Evolutionary conservation across 108 stramenopile genomes (phyloP).

Genomic region (Skeletonema tropicum): DNA sequence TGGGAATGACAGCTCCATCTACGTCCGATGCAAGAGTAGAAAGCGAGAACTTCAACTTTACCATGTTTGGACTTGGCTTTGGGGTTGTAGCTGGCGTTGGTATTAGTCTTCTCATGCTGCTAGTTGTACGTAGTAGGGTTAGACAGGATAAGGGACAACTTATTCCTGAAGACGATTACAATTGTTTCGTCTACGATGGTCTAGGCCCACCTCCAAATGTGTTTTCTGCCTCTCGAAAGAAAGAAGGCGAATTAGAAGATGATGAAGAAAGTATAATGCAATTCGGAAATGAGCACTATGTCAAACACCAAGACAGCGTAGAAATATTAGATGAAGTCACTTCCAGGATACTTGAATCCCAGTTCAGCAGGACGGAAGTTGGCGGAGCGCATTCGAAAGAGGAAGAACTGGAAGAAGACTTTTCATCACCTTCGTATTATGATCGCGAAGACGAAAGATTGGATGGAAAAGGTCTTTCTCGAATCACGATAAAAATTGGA

Average conservation of each 20-base stretch:
- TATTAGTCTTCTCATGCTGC: neutral
- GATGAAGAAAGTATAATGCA: slow-evolving; percentile 9
- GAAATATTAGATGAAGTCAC: slow-evolving; percentile 36
- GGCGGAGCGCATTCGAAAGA: neutral
- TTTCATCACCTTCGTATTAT: neutral
- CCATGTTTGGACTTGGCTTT: slow-evolving; percentile 1
- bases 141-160: neutral
- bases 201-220: slow-evolving; percentile 6
- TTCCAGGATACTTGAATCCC: slow-evolving; percentile 29
- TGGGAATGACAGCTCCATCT: neutral
- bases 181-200: slow-evolving; percentile 1
- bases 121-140: neutral
- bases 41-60: neutral
- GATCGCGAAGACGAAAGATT: neutral
- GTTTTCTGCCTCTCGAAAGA: slow-evolving; percentile 17
- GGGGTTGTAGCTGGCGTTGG: neutral
- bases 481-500: neutral
- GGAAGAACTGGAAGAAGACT: neutral
- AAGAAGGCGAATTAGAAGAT: neutral
- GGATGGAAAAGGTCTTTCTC: neutral
- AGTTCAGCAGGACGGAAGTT: neutral
- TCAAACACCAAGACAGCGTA: slow-evolving; percentile 9
- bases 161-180: neutral
- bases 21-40: neutral
- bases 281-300: neutral